phyloP scores from a whole-genome alignment of 148 eudicot genomes.

The Camellia granthamiana region DNA sequence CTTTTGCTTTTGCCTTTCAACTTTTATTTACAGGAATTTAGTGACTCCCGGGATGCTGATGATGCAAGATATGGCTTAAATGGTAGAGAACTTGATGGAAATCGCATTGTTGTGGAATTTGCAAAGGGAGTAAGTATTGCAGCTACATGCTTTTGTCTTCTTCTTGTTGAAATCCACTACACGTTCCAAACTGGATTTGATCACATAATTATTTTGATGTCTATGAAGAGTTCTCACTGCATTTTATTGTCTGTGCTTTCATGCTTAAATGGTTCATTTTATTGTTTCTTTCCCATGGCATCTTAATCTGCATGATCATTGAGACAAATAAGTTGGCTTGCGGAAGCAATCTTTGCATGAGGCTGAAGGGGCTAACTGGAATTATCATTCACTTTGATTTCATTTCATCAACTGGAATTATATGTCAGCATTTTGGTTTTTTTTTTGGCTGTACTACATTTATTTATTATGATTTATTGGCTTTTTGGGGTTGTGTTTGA shows the following conservation, averaged over 20 bases:
- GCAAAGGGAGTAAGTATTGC: conserved; percentile 72
- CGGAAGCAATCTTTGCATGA: not conserved
- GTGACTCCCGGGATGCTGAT: conserved; percentile 95
- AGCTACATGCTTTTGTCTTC: not conserved
- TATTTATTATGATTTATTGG: not conserved
- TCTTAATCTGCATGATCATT: not conserved
- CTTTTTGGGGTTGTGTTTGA: too few species aligned
- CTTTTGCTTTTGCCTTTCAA: conserved; percentile 18
- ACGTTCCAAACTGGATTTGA: not conserved
- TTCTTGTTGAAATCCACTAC: not conserved
- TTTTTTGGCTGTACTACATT: not conserved
- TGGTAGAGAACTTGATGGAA: conserved; percentile 80
- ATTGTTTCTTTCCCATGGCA: not conserved
- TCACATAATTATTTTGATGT: not conserved
- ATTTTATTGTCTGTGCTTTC: not conserved
- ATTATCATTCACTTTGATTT: not conserved
- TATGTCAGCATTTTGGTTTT: not conserved
- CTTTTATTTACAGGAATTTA: conserved; percentile 59
- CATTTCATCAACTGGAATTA: not conserved
- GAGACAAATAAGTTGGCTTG: not conserved
- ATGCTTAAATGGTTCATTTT: not conserved
- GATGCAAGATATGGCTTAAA: conserved; percentile 79
- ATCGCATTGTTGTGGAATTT: conserved; percentile 74
- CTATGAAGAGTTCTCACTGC: not conserved
- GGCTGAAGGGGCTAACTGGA: too few species aligned